phyloP scores from a whole-genome alignment of 345 rosid genomes.

The Citropsis articulata region DNA sequence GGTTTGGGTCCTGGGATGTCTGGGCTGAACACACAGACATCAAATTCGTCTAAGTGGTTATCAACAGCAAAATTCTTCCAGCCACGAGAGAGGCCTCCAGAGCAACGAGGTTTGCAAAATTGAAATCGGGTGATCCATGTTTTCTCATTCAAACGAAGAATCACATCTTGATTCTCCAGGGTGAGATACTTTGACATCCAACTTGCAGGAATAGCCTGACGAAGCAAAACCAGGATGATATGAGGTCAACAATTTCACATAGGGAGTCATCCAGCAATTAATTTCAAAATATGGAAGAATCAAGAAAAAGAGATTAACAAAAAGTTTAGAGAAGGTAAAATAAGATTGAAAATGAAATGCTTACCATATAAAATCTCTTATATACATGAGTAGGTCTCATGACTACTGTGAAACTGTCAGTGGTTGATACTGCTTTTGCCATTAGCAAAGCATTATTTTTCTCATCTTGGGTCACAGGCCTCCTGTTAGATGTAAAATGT shows the following conservation, averaged over 20 bases:
- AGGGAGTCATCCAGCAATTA: not conserved
- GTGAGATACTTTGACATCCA: constrained; percentile 33
- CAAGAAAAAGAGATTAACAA: not conserved
- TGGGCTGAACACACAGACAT: constrained; percentile 49
- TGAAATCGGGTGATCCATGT: constrained; percentile 33
- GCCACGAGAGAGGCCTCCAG: constrained; percentile 45
- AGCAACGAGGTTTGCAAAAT: constrained; percentile 15
- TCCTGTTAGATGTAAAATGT: constrained; percentile 29
- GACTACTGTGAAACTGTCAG: constrained; percentile 28
- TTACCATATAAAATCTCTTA: constrained; percentile 42
- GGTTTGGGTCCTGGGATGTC: constrained; percentile 6
- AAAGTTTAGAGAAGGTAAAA: not conserved
- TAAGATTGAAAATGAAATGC: not conserved
- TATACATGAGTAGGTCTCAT: constrained; percentile 39
- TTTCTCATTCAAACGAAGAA: constrained; percentile 28
- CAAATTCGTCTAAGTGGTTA: constrained; percentile 43
- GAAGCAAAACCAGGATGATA: not conserved
- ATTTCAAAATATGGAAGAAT: not conserved
- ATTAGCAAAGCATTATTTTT: constrained; percentile 19
- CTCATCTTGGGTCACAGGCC: constrained; percentile 34
- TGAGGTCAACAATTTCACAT: not conserved
- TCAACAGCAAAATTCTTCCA: constrained; percentile 51
- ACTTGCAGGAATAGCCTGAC: constrained; percentile 33
- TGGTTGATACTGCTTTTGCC: constrained; percentile 30
- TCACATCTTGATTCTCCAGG: constrained; percentile 31